Conservation (phyloP, 768 basidiomycete species). For the Amanita pallidorosea region DNA sequence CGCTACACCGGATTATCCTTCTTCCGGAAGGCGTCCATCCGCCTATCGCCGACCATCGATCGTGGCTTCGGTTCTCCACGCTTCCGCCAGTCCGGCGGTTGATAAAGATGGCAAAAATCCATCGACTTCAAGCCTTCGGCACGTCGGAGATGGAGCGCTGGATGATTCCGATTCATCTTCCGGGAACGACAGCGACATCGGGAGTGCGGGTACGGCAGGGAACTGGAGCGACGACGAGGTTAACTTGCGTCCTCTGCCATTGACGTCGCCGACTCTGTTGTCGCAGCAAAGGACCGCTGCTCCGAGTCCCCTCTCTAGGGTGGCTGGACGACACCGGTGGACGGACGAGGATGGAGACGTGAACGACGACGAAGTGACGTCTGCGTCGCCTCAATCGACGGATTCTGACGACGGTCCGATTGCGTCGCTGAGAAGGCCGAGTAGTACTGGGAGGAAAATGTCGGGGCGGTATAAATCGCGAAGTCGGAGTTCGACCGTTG, state of each 20-base stretch:
- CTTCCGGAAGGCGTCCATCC: conserved; percentile 6
- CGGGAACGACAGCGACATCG: conserved; percentile 23
- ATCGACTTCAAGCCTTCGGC: conserved; percentile 33
- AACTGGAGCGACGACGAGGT: conserved; percentile 27
- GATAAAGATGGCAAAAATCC: conserved; percentile 7
- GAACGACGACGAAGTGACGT: conserved; percentile 39
- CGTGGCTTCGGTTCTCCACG: conserved; percentile 12
- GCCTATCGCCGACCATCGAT: conserved; percentile 11
- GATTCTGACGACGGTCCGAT: conserved; percentile 43
- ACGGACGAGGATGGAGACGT: conserved; percentile 32
- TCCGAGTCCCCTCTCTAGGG: conserved; percentile 58
- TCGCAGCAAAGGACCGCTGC: conserved; percentile 23
- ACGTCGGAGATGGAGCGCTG: conserved; percentile 69
- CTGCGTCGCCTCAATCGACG: conserved; percentile 57
- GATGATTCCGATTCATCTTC: conserved; percentile 68
- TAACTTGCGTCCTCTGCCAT: conserved; percentile 13
- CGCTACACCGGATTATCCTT: conserved; percentile 17
- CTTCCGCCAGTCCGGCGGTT: conserved; percentile 25
- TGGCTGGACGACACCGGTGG: conserved; percentile 46
- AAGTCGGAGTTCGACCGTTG: conserved; percentile 61
- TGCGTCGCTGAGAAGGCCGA: conserved; percentile 19
- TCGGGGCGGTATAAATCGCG: conserved; percentile 28
- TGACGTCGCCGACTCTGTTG: conserved; percentile 24
- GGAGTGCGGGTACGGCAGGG: conserved; percentile 17
- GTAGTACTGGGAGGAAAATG: conserved; percentile 20